Conservation (phyloP, 306 rosid genomes). For the Mimosa pudica region DNA sequence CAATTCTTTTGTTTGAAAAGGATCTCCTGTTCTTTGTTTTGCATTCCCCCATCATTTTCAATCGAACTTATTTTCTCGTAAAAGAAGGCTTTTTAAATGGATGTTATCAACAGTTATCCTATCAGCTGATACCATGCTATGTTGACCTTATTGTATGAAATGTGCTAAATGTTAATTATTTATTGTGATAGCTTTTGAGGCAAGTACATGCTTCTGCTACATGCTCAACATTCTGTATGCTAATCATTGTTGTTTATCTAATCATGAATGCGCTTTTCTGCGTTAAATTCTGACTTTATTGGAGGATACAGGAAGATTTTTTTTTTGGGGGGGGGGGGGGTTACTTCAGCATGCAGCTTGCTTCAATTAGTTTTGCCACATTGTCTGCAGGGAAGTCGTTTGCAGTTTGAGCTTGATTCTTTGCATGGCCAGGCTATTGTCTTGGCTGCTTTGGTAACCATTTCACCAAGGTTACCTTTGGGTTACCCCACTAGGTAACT, state of each 20-base stretch:
- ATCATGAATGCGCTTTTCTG: neutral
- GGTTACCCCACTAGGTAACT: constrained; percentile 92
- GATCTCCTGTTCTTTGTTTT: neutral
- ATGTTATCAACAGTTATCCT: neutral
- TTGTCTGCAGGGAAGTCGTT: constrained; percentile 68
- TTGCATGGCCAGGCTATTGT: constrained; percentile 94
- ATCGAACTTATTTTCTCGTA: neutral
- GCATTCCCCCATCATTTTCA: neutral
- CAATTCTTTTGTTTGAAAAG: neutral
- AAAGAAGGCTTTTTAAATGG: neutral
- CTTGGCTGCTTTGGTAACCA: constrained; percentile 87
- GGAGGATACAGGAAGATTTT: neutral
- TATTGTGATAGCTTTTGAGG: neutral
- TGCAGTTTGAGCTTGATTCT: constrained; percentile 83
- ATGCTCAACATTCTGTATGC: neutral
- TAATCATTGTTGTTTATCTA: neutral
- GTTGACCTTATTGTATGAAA: neutral
- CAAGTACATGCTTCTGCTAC: neutral
- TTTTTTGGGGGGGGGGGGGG: too few relatives aligned
- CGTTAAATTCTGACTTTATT: neutral
- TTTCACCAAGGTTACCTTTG: constrained; percentile 89
- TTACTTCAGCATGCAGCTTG: neutral
- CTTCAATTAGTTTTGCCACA: constrained; percentile 27
- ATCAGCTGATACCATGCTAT: neutral
- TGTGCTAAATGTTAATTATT: neutral